Percentiles rank a stretch among this genome's conserved stretches.
phyloP scores from a whole-genome alignment of 1,139 yeast genomes.

The Blastobotrys raffinosifermentans region DNA sequence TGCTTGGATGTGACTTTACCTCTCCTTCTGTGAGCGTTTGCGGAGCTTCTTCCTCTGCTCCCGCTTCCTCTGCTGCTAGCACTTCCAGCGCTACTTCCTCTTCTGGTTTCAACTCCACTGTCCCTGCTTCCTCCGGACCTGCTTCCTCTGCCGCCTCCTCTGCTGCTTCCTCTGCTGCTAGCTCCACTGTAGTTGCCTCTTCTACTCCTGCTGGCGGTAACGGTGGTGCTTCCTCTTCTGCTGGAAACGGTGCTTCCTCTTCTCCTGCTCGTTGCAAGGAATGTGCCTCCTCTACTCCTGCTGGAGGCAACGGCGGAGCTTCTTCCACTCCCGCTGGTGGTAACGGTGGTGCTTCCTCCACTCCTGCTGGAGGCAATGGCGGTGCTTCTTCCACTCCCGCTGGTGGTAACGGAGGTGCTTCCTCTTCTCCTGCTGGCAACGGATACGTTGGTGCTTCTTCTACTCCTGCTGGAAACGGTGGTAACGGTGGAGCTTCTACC shows the following conservation, averaged over 20 bases:
- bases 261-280: not conserved
- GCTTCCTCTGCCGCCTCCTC: not conserved
- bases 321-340: conserved; percentile 1
- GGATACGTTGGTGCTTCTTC: conserved; percentile 1
- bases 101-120: not conserved
- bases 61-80: not conserved
- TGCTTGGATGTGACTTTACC: conserved; percentile 4
- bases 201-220: not conserved
- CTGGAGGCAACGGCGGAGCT: not conserved
- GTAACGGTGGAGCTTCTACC: not conserved
- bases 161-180: not conserved
- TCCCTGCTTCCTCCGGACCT: not conserved
- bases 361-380: not conserved
- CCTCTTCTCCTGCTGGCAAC: not conserved
- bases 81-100: not conserved
- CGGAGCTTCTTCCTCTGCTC: not conserved
- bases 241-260: not conserved
- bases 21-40: not conserved
- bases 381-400: conserved; percentile 1
- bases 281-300: not conserved
- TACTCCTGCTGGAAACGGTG: not conserved
- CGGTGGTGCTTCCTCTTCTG: not conserved
- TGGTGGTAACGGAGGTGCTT: not conserved
- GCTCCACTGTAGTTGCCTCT: not conserved
- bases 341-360: conserved; percentile 1